Evolutionary conservation across 2,329 filamentous ascomycete genomes (phyloP).

Genomic region (Phaeomoniella chlamydospora): DNA sequence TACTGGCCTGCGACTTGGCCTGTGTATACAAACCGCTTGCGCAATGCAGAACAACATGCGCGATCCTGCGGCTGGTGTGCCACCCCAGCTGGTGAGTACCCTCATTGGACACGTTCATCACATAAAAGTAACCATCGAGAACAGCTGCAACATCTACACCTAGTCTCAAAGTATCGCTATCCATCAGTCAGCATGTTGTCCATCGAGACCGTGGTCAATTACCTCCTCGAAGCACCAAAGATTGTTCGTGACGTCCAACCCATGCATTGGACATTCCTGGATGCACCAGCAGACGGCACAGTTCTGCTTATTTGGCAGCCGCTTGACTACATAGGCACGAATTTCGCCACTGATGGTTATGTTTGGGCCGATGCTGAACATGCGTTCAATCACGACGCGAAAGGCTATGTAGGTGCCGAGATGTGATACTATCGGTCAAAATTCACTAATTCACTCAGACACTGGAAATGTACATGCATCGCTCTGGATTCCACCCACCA

Average conservation of each 20-base stretch:
- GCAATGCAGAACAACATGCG: slow-evolving; percentile 15
- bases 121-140: slow-evolving; percentile 3
- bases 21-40: too few species aligned
- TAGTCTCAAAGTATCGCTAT: slow-evolving; percentile 73
- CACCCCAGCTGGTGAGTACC: slow-evolving; percentile 24
- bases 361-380: slow-evolving; percentile 77
- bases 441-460: slow-evolving; percentile 36
- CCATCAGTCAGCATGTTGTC: slow-evolving; percentile 57
- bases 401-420: slow-evolving; percentile 43
- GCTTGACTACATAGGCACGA: slow-evolving; percentile 50
- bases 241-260: slow-evolving; percentile 72
- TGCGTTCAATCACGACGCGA: slow-evolving; percentile 58
- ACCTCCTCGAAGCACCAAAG: slow-evolving; percentile 69
- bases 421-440: background rate
- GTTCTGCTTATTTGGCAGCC: slow-evolving; percentile 85
- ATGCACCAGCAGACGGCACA: slow-evolving; percentile 66
- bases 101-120: background rate
- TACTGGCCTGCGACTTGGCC: too few species aligned
- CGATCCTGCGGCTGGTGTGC: slow-evolving; percentile 34
- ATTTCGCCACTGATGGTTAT: slow-evolving; percentile 83
- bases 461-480: slow-evolving; percentile 77
- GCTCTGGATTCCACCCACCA: slow-evolving; percentile 62
- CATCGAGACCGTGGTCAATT: slow-evolving; percentile 64
- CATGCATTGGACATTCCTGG: slow-evolving; percentile 87
- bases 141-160: slow-evolving; percentile 80